Evolutionary conservation across 176 grass and related monocot genomes (phyloP), one percentile per base, ranked within the genome.

Genomic region (Rhynchospora pubera): DNA sequence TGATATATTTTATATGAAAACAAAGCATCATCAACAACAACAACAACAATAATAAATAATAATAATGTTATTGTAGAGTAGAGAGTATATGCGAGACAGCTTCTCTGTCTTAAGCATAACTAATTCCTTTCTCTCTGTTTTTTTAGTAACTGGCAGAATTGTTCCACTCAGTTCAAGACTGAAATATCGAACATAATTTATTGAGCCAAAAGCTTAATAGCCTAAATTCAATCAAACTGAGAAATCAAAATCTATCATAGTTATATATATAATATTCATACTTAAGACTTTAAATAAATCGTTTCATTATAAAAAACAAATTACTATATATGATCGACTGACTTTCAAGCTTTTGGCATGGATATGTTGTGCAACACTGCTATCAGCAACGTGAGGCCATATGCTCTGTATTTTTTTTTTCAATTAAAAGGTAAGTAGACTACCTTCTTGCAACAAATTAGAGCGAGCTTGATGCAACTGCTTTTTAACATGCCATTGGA

Each of bases 401-500:
- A 23, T 48, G 22, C 43, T 1, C 18, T 22, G 2, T 46, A 22
- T 72, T 11, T 48, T 4, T 9, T 71, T 50, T 5, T 5, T 84
- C 47, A 50, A 78, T 62, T 11, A 45, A 32, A 30, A 64, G 80
- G 0, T 10, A 48, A 57, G 55, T 53, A 72, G 52, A 87, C 58
- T 90, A 97, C 94, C 94, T 97, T 93, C 51, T 97, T 90, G 4
- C 87, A 88, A 87, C 94, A 88, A 22, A 88, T 91, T 59, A 97
- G 82, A 53, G 89, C 91, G 63, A 97, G 87, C 68, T 91, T 90
- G 83, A 97, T 91, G 86, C 91, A 88, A 77, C 91, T 87, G 85
- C 90, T 91, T 69, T 91, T 78, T 62, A 90, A 87, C 94, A 97
- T 90, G 44, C 94, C 94, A 90, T 97, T 97, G 45, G 86, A 85